Evolutionary conservation across 768 basidiomycete species (phyloP).

Genomic region (Chalciporus sphaerocephalus): DNA sequence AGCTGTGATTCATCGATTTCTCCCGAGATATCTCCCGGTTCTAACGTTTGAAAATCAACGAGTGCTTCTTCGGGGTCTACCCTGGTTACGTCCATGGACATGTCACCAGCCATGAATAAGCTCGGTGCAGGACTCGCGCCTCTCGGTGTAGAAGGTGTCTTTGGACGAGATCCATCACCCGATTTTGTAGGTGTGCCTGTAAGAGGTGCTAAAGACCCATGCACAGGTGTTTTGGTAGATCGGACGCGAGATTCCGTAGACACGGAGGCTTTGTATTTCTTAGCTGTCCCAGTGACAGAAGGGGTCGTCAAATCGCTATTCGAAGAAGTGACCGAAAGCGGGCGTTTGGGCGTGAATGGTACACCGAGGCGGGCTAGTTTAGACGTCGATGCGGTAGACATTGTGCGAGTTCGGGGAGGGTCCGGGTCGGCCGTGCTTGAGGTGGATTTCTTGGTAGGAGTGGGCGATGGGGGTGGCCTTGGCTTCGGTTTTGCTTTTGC

Average conservation of each 20-base stretch:
- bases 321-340: slow-evolving; percentile 35
- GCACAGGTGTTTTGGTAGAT: slow-evolving; percentile 26
- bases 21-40: slow-evolving; percentile 61
- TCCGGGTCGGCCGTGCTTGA: neutral
- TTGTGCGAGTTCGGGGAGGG: neutral
- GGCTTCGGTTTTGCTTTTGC: neutral
- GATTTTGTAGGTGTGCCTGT: slow-evolving; percentile 52
- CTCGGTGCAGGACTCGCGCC: slow-evolving; percentile 43
- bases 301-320: slow-evolving; percentile 35
- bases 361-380: slow-evolving; percentile 36
- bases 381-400: slow-evolving; percentile 28
- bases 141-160: slow-evolving; percentile 52
- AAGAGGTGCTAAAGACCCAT: slow-evolving; percentile 39
- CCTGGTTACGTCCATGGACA: slow-evolving; percentile 65
- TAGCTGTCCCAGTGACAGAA: slow-evolving; percentile 42
- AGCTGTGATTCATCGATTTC: slow-evolving; percentile 59
- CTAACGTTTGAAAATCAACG: slow-evolving; percentile 71
- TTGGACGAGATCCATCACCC: slow-evolving; percentile 39
- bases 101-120: slow-evolving; percentile 49
- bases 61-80: slow-evolving; percentile 73
- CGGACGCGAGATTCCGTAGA: slow-evolving; percentile 41
- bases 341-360: slow-evolving; percentile 56
- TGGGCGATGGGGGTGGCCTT: neutral
- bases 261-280: slow-evolving; percentile 65
- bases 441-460: neutral